phyloP scores from a whole-genome alignment of 129 eudicot genomes.

The Daucus carota region DNA sequence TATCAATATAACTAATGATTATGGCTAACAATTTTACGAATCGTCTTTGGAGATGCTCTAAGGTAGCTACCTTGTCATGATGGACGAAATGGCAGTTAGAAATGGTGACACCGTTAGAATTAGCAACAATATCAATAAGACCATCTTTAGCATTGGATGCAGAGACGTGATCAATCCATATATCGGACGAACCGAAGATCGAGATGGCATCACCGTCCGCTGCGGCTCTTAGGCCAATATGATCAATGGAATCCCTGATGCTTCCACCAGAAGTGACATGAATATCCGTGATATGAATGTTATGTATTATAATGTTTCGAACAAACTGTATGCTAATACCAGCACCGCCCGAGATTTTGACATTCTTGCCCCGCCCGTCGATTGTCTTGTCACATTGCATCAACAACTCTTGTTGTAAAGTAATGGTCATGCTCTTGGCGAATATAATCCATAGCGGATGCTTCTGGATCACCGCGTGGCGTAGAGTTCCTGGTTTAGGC shows the following conservation, averaged over 20 bases:
- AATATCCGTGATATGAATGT: constrained; percentile 15
- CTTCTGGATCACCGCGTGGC: constrained; percentile 14
- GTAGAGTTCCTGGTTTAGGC: constrained; percentile 30
- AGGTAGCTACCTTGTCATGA: constrained; percentile 2
- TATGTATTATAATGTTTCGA: constrained; percentile 22
- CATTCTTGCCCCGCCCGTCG: constrained; percentile 26
- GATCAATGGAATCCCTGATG: constrained; percentile 15
- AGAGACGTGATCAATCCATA: constrained; percentile 22
- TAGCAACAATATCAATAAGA: constrained; percentile 11
- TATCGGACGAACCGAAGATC: constrained; percentile 5
- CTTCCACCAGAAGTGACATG: background rate
- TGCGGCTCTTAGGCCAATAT: background rate
- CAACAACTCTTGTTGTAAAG: constrained; percentile 17
- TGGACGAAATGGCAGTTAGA: constrained; percentile 18
- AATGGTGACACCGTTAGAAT: constrained; percentile 13
- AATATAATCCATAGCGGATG: constrained; percentile 27
- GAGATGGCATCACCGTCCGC: constrained; percentile 17
- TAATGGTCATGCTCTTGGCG: constrained; percentile 20
- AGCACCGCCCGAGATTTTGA: constrained; percentile 22
- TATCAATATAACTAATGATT: too few species aligned
- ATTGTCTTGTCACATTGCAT: constrained; percentile 25
- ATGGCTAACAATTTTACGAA: too few species aligned
- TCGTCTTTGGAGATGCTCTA: too few species aligned
- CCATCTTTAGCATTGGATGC: constrained; percentile 1
- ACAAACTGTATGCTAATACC: constrained; percentile 21